Evolutionary conservation across 805 yeast species (phyloP), one percentile per base, ranked within the genome.

Genomic region (Candida schatavii): DNA sequence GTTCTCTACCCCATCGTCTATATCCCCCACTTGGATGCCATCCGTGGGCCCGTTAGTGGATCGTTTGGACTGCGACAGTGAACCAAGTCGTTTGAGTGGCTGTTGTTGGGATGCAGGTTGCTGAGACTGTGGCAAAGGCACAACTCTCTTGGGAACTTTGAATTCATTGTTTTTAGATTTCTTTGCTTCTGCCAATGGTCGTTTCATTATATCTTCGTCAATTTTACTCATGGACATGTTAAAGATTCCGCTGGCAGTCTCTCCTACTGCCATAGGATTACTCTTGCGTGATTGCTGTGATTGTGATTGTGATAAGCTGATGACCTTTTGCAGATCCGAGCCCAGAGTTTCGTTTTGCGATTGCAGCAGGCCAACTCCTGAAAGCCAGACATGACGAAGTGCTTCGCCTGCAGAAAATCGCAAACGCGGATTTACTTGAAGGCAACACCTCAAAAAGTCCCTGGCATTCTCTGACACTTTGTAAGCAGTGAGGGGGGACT

Each of bases 371-470:
- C 53, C 55, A 2, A 57, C 59, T 13, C 54, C 70, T 15, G 49
- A 59, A n/a, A 91, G 68, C 99, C 99, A 93, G 3, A 84, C 83
- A 57, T 88, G 95, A 15, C 68, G 58, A 35, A 91, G 68, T 0
- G 97, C 97, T 42, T 77, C 78, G 5, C 68, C 68, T 0, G 98
- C 97, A 15, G 83, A 79, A 15, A 86, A 74, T 46, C 99, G 73
- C 30, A 74, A 59, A 27, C 72, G 64, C 0, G 96, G 96, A 56
- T 89, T 84, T 2, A 85, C 88, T 55, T 84, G 85, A 13, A 93
- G 70, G 44, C 95, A 67, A 17, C 80, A 62, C 41, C 75, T 76
- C 26, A 93, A 69, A 51, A 93, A 91, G 49, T 80, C 83, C 27
- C 83, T 66, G 0, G 93, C 97, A 17, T 75, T 80, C 10, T 69